A percentile compares a stretch with the other conserved stretches of the same genome.
These are phyloP conservation scores for Phytophthora megakarya DNA, from an alignment of 352 stramenopile species.

Conservation along the genomic window DNA sequence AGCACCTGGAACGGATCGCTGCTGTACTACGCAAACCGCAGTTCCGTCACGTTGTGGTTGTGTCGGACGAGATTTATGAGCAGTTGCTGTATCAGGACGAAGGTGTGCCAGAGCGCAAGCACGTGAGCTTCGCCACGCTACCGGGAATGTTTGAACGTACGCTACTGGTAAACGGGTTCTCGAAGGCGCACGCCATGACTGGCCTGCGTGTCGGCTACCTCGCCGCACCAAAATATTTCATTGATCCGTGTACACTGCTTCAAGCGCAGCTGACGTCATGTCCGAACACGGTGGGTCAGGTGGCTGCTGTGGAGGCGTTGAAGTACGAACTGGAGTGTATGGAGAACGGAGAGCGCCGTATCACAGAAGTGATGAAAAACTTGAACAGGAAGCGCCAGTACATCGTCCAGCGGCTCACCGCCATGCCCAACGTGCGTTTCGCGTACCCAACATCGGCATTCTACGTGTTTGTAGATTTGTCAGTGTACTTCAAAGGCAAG, in stretches of 20 bases:
- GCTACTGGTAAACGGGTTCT: slow-evolving; percentile 96
- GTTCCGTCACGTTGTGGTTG: slow-evolving; percentile 80
- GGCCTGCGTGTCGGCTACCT: slow-evolving; percentile 94
- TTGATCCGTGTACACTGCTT: slow-evolving; percentile 88
- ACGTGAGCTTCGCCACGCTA: slow-evolving; percentile 73
- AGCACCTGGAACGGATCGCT: slow-evolving; percentile 60
- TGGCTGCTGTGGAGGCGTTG: slow-evolving; percentile 90
- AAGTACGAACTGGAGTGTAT: slow-evolving; percentile 78
- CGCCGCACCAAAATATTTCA: slow-evolving; percentile 71
- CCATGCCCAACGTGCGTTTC: slow-evolving; percentile 86
- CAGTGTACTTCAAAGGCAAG: slow-evolving; percentile 69
- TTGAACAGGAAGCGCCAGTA: slow-evolving; percentile 91
- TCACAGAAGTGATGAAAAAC: slow-evolving; percentile 52
- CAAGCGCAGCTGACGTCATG: slow-evolving; percentile 96
- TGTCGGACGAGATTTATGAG: slow-evolving; percentile 97
- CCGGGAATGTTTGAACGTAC: slow-evolving; percentile 91
- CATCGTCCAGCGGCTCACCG: slow-evolving; percentile 77
- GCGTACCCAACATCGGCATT: slow-evolving; percentile 93
- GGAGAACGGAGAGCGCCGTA: slow-evolving; percentile 46
- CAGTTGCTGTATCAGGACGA: slow-evolving; percentile 91
- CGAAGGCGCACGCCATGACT: slow-evolving; percentile 97
- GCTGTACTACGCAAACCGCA: slow-evolving; percentile 60
- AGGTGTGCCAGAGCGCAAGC: slow-evolving; percentile 48
- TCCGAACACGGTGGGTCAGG: slow-evolving; percentile 92
- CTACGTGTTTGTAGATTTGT: slow-evolving; percentile 94